Percentiles rank a stretch among this genome's conserved stretches.
phyloP scores from a whole-genome alignment of 768 basidiomycete genomes.

The Suillus cothurnatus region DNA sequence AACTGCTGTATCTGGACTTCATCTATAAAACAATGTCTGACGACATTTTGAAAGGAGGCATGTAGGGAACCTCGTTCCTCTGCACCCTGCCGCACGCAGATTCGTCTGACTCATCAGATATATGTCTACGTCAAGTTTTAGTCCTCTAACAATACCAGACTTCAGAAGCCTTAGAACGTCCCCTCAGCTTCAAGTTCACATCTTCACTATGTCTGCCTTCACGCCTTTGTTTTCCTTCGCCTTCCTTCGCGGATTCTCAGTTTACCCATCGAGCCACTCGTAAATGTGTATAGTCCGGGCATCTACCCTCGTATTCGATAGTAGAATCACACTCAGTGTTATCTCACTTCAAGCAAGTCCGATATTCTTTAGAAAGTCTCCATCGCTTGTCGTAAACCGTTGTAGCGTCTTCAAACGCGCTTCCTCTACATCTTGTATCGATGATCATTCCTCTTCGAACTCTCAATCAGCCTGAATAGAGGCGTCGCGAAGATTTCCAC shows the following conservation, averaged over 20 bases:
- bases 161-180: not conserved
- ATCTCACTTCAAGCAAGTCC: not conserved
- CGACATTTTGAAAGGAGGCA: not conserved
- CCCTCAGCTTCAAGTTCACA: not conserved
- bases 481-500: not conserved
- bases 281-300: not conserved
- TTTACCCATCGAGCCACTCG: not conserved
- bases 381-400: not conserved
- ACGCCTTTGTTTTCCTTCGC: not conserved
- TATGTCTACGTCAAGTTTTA: not conserved
- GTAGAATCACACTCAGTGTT: not conserved
- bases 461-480: not conserved
- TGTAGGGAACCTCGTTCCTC: not conserved
- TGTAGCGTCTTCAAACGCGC: not conserved
- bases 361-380: not conserved
- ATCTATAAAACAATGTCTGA: slow-evolving; percentile 8
- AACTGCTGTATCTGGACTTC: slow-evolving; percentile 21
- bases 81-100: not conserved
- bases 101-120: not conserved
- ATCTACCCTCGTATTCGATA: not conserved
- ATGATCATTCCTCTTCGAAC: not conserved
- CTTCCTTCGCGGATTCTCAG: not conserved
- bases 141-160: too few relatives aligned
- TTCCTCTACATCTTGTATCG: not conserved
- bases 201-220: not conserved